A percentile compares a stretch with the other conserved stretches of the same genome.
Evolutionary conservation across 371 early-diverging fungal genomes (phyloP).

Genomic region (Syncephalastrum contaminatum): DNA sequence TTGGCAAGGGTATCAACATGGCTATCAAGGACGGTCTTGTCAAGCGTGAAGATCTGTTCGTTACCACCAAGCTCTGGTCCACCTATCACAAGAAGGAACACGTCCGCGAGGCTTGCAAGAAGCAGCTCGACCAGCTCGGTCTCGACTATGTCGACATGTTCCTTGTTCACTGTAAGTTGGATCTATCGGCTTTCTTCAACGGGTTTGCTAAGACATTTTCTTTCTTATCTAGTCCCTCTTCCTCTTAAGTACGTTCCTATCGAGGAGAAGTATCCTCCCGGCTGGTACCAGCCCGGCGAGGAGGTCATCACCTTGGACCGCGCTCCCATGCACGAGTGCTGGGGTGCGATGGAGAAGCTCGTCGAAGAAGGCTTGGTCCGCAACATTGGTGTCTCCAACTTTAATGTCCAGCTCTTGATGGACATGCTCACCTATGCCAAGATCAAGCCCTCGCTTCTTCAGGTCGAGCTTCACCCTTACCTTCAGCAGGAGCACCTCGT

Average conservation of each 20-base stretch:
- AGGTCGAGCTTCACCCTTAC: constrained; percentile 73
- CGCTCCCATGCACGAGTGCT: constrained; percentile 32
- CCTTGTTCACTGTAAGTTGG: constrained; percentile 40
- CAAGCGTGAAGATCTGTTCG: constrained; percentile 51
- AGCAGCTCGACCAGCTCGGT: constrained; percentile 55
- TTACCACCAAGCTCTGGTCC: constrained; percentile 78
- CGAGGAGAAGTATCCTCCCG: constrained; percentile 21
- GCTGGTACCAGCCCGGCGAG: constrained; percentile 30
- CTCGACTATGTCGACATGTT: constrained; percentile 75
- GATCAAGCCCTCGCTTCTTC: constrained; percentile 48
- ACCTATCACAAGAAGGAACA: constrained; percentile 52
- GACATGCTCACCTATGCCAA: constrained; percentile 48
- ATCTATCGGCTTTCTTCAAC: background rate
- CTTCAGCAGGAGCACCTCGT: constrained; percentile 49
- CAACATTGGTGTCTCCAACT: constrained; percentile 61
- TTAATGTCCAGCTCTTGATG: constrained; percentile 40
- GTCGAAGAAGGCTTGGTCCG: constrained; percentile 24
- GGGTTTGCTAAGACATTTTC: background rate
- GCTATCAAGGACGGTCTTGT: constrained; percentile 48
- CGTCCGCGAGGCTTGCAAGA: constrained; percentile 45
- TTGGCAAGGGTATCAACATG: constrained; percentile 44
- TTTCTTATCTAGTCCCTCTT: constrained; percentile 17
- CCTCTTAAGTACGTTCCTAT: constrained; percentile 29
- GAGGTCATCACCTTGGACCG: constrained; percentile 20
- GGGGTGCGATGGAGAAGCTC: constrained; percentile 30